Conservation (phyloP, 176 grass and related monocot species). For the Oryza officinalis region DNA sequence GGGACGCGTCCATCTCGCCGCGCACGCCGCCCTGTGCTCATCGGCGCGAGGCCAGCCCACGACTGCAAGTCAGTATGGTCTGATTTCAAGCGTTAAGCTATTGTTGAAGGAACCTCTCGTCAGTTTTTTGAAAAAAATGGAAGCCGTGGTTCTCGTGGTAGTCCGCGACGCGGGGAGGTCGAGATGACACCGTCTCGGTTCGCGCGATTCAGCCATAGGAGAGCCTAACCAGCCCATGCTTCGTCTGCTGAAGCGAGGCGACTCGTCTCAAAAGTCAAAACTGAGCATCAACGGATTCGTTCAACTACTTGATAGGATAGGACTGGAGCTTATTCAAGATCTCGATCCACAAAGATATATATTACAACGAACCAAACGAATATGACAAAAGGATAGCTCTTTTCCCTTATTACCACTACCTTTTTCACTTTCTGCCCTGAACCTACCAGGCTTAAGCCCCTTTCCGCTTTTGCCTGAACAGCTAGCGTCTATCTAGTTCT, state of each 20-base stretch:
- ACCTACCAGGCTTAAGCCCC: background rate
- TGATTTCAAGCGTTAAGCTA: no score
- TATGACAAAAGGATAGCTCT: background rate
- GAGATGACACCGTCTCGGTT: no score
- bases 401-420: background rate
- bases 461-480: slow-evolving; percentile 13
- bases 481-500: slow-evolving; percentile 3
- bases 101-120: no score
- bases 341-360: background rate
- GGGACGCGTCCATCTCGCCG: no score
- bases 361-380: slow-evolving; percentile 26
- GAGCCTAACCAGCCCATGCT: no score
- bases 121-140: no score
- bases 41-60: no score
- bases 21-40: no score
- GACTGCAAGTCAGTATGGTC: no score
- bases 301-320: background rate
- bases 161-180: no score
- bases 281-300: background rate
- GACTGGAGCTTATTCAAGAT: background rate
- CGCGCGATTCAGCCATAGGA: no score
- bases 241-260: background rate
- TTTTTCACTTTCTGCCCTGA: background rate
- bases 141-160: no score
- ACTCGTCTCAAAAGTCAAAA: background rate